Percentiles rank a stretch among this genome's conserved stretches.
These are phyloP conservation scores for Colletotrichum sp. DNA, from an alignment of 2,329 filamentous ascomycete genomes.

Conservation along the genomic window DNA sequence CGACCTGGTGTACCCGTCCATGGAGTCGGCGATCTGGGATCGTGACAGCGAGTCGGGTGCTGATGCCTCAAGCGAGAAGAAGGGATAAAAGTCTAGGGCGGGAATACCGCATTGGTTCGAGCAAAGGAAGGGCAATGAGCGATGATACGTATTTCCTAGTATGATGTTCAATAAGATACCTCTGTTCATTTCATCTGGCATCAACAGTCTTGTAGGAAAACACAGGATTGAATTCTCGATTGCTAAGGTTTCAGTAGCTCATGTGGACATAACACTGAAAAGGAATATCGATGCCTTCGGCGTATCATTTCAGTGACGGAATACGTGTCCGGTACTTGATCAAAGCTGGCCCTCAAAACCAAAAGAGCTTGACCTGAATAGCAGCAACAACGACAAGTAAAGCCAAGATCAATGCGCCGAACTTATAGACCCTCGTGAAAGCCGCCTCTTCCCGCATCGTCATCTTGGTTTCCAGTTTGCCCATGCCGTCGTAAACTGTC, in stretches of 20 bases:
- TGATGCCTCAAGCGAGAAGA: slow-evolving; percentile 2
- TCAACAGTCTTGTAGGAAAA: rapidly evolving
- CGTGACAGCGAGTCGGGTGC: slow-evolving; percentile 7
- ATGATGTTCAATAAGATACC: background rate
- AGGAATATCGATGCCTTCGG: rapidly evolving
- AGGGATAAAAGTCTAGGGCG: background rate
- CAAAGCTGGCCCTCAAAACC: background rate
- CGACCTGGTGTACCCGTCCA: slow-evolving; percentile 15
- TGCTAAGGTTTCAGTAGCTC: background rate
- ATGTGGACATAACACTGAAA: background rate
- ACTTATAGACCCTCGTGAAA: no score
- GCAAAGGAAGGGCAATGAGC: background rate
- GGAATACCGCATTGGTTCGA: background rate
- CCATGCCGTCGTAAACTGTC: no score
- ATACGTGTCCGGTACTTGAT: background rate
- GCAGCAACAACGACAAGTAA: background rate
- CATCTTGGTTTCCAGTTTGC: no score
- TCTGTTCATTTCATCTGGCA: background rate
- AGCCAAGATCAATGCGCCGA: background rate
- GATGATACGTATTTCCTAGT: background rate
- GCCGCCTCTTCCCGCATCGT: no score
- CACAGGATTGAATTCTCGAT: background rate
- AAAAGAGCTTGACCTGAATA: background rate
- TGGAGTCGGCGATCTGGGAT: slow-evolving; percentile 18
- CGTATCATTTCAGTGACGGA: background rate